phyloP scores from a whole-genome alignment of 306 rosid species.

The Pterocarpus macrocarpus region DNA sequence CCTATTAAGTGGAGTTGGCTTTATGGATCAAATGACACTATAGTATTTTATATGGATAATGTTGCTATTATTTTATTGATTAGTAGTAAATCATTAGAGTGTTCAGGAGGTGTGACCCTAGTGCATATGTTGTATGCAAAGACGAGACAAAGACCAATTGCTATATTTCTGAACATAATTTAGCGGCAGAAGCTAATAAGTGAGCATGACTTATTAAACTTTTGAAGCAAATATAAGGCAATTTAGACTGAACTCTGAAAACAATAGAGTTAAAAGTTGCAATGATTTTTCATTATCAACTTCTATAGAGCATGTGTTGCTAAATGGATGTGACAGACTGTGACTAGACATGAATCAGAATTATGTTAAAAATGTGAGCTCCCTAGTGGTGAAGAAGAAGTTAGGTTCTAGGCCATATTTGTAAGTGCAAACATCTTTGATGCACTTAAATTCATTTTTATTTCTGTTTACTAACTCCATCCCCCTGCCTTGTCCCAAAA shows the following conservation, averaged over 20 bases:
- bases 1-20: background rate
- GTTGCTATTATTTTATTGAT: background rate
- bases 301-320: background rate
- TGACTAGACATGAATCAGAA: conserved; percentile 7
- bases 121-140: conserved; percentile 1
- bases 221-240: conserved; percentile 33
- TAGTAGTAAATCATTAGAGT: background rate
- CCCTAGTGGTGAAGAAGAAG: conserved; percentile 16
- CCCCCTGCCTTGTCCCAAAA: background rate
- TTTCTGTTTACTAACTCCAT: conserved; percentile 32
- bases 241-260: conserved; percentile 8
- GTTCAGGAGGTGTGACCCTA: background rate
- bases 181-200: conserved; percentile 31
- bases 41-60: background rate
- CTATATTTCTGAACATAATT: conserved; percentile 9
- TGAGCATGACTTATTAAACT: conserved; percentile 4
- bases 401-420: conserved; percentile 30
- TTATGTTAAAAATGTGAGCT: conserved; percentile 18
- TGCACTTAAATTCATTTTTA: conserved; percentile 7
- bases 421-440: conserved; percentile 28
- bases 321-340: conserved; percentile 5
- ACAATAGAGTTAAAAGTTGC: conserved; percentile 6
- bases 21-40: background rate
- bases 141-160: conserved; percentile 9
- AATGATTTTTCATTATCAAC: conserved; percentile 10